Percentiles rank a stretch among this genome's conserved stretches.
phyloP scores from a whole-genome alignment of 768 basidiomycete genomes.

The Naganishia kalamii region DNA sequence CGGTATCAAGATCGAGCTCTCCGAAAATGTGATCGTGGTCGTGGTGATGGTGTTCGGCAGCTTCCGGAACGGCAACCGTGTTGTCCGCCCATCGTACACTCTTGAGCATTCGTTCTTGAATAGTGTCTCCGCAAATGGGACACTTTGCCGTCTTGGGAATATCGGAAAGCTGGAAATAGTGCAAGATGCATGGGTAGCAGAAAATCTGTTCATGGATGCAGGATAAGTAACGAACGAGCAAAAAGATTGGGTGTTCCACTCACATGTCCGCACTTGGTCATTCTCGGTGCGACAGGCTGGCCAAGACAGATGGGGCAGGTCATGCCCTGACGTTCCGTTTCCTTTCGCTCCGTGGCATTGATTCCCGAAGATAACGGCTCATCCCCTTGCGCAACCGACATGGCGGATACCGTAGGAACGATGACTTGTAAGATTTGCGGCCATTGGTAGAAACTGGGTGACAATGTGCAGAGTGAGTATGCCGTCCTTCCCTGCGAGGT shows the following conservation, averaged over 20 bases:
- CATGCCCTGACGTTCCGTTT: slow-evolving; percentile 59
- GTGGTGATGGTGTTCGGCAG: background rate
- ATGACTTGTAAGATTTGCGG: slow-evolving; percentile 90
- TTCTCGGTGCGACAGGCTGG: slow-evolving; percentile 73
- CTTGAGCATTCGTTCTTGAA: slow-evolving; percentile 84
- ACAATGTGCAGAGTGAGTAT: slow-evolving; percentile 8
- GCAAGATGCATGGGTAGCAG: slow-evolving; percentile 89
- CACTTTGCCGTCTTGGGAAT: slow-evolving; percentile 81
- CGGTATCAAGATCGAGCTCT: slow-evolving; percentile 6
- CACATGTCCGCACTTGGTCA: slow-evolving; percentile 94
- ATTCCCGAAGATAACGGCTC: slow-evolving; percentile 5
- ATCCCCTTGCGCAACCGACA: slow-evolving; percentile 56
- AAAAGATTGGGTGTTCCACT: slow-evolving; percentile 47
- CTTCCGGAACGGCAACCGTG: background rate
- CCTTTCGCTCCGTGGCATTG: slow-evolving; percentile 30
- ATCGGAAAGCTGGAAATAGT: slow-evolving; percentile 76
- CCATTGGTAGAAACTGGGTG: slow-evolving; percentile 82
- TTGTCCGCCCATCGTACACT: slow-evolving; percentile 82
- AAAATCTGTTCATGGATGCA: slow-evolving; percentile 58
- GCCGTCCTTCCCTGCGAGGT: slow-evolving; percentile 16
- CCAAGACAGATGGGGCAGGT: slow-evolving; percentile 94
- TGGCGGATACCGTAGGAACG: slow-evolving; percentile 72
- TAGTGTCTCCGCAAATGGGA: slow-evolving; percentile 91
- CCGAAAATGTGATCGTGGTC: slow-evolving; percentile 12
- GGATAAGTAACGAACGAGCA: background rate